These are phyloP conservation scores for Candida glucosophila DNA, from an alignment of 1,139 yeast species.

Conservation along the genomic window DNA sequence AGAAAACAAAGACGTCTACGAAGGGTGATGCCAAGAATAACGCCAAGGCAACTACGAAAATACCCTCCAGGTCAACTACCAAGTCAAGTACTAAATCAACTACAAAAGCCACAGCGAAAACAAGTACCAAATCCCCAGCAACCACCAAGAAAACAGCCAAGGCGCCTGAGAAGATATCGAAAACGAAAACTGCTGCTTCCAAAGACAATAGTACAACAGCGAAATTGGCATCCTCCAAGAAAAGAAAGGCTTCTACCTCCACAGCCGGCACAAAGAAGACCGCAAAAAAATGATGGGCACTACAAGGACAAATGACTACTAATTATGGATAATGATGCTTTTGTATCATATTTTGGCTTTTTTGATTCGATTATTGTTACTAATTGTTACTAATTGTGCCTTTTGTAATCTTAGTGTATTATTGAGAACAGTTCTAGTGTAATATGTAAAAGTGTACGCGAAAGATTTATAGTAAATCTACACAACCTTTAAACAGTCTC, in stretches of 20 bases:
- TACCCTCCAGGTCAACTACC: slow-evolving; percentile 10
- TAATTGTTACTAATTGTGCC: no score
- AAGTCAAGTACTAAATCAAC: slow-evolving; percentile 13
- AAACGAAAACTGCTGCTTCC: slow-evolving; percentile 9
- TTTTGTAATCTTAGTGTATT: no score
- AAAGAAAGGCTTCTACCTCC: neutral
- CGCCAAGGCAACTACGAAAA: slow-evolving; percentile 8
- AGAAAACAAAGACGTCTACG: slow-evolving; percentile 9
- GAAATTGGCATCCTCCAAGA: slow-evolving; percentile 6
- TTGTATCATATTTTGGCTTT: no score
- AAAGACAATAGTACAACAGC: slow-evolving; percentile 8
- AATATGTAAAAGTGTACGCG: no score
- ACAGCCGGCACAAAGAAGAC: no score
- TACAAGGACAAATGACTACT: no score
- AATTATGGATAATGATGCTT: no score
- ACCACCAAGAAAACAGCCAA: slow-evolving; percentile 8
- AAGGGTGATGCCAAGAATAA: slow-evolving; percentile 12
- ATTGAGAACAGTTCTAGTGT: no score
- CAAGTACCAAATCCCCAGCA: slow-evolving; percentile 3
- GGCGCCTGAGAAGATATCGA: slow-evolving; percentile 17
- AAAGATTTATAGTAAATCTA: no score
- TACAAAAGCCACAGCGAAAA: slow-evolving; percentile 13
- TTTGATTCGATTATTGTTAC: no score
- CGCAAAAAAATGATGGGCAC: no score
- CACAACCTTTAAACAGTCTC: slow-evolving; percentile 1